Evolutionary conservation across 306 rosid genomes (phyloP).

Genomic region (Medicago arabica): DNA sequence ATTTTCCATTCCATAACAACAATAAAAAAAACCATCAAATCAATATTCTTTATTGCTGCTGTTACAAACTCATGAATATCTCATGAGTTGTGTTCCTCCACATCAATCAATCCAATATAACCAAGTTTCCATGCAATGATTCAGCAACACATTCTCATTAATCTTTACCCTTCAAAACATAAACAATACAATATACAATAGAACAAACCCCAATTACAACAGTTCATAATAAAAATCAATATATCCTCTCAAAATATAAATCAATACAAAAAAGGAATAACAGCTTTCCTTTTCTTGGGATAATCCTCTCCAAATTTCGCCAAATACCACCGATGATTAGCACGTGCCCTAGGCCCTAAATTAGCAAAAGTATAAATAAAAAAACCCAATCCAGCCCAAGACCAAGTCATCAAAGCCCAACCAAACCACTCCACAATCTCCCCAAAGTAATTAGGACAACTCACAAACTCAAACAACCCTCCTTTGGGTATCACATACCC

Average conservation of each 20-base stretch:
- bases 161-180: background rate
- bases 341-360: conserved; percentile 81
- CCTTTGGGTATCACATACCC: conserved; percentile 78
- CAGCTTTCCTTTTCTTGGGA: conserved; percentile 71
- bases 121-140: background rate
- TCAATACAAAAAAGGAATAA: conserved; percentile 78
- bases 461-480: conserved; percentile 72
- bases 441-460: conserved; percentile 83
- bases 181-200: background rate
- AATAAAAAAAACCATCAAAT: background rate
- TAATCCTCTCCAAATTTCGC: conserved; percentile 85
- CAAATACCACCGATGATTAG: conserved; percentile 73
- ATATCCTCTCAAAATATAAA: conserved; percentile 35
- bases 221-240: conserved; percentile 47
- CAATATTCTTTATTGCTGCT: conserved; percentile 45
- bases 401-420: conserved; percentile 82
- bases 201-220: background rate
- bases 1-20: background rate
- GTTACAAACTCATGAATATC: conserved; percentile 36
- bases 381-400: conserved; percentile 75
- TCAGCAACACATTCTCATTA: background rate
- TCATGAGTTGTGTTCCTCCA: conserved; percentile 29
- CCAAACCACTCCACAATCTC: conserved; percentile 89
- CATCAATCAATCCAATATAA: background rate
- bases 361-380: conserved; percentile 72